These are phyloP conservation scores for Camellia lanceoleosa DNA, from an alignment of 148 eudicot species.

Conservation along the genomic window DNA sequence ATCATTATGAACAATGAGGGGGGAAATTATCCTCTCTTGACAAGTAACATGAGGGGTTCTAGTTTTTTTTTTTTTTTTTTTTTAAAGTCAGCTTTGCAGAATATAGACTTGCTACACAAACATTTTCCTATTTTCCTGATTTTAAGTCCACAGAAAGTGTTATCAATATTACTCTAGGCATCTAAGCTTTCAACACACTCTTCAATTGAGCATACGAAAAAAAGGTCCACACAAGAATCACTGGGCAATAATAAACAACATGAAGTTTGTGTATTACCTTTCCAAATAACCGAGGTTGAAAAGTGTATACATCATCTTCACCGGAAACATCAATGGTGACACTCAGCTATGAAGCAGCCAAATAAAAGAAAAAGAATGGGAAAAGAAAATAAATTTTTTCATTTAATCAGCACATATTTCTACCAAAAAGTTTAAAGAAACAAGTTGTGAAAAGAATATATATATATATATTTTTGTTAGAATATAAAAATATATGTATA, in stretches of 20 bases:
- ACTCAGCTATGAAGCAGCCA: conserved; percentile 59
- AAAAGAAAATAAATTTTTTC: not conserved
- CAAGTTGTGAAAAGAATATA: not conserved
- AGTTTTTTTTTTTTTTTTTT: not conserved
- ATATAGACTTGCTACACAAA: not conserved
- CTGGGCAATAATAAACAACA: not conserved
- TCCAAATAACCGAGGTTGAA: conserved; percentile 86
- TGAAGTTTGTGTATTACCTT: conserved; percentile 47
- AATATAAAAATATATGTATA: not conserved
- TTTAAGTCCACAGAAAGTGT: not conserved
- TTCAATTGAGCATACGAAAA: not conserved
- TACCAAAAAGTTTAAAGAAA: not conserved
- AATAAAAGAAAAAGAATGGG: not conserved
- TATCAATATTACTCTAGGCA: conserved; percentile 1
- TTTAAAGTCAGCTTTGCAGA: not conserved
- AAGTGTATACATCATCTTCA: conserved; percentile 69
- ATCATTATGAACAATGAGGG: not conserved
- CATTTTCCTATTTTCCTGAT: not conserved
- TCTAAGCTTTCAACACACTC: conserved; percentile 32
- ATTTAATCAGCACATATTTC: not conserved
- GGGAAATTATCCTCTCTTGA: no score
- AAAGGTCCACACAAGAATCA: not conserved
- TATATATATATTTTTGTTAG: not conserved
- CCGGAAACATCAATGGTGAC: conserved; percentile 81
- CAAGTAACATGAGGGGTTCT: not conserved